phyloP scores from a whole-genome alignment of 2,329 filamentous ascomycete species.

The Arthrobotrys iridis region DNA sequence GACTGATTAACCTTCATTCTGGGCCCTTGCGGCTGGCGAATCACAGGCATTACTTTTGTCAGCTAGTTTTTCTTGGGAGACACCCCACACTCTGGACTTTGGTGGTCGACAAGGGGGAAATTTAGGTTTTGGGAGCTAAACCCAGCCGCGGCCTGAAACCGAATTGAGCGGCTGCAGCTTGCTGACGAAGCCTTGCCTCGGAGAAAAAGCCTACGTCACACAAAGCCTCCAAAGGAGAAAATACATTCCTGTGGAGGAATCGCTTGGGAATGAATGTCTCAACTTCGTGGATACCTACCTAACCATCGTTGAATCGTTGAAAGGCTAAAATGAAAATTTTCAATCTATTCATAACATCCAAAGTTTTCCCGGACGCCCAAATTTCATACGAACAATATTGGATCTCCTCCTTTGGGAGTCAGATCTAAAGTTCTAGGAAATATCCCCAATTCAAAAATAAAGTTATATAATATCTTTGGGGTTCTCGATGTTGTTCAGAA shows the following conservation, averaged over 20 bases:
- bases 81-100: not conserved
- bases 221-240: too few species aligned
- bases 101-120: constrained; percentile 8
- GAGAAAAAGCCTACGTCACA: constrained; percentile 42
- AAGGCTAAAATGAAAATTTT: too few species aligned
- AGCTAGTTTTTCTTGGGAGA: constrained; percentile 20
- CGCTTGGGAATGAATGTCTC: too few species aligned
- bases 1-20: constrained; percentile 15
- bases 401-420: too few species aligned
- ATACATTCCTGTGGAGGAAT: not conserved
- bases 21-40: constrained; percentile 14
- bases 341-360: too few species aligned
- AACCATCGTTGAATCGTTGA: too few species aligned
- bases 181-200: constrained; percentile 33
- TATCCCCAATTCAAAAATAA: too few species aligned
- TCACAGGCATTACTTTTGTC: constrained; percentile 42
- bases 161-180: constrained; percentile 26
- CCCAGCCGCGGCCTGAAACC: constrained; percentile 24
- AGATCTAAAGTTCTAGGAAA: too few species aligned
- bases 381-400: too few species aligned
- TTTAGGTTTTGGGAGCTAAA: constrained; percentile 11
- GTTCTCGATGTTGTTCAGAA: not conserved
- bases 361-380: too few species aligned
- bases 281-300: too few species aligned
- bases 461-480: not conserved